Evolutionary conservation across 345 rosid species (phyloP).

Genomic region (Anastatica hierochuntica): DNA sequence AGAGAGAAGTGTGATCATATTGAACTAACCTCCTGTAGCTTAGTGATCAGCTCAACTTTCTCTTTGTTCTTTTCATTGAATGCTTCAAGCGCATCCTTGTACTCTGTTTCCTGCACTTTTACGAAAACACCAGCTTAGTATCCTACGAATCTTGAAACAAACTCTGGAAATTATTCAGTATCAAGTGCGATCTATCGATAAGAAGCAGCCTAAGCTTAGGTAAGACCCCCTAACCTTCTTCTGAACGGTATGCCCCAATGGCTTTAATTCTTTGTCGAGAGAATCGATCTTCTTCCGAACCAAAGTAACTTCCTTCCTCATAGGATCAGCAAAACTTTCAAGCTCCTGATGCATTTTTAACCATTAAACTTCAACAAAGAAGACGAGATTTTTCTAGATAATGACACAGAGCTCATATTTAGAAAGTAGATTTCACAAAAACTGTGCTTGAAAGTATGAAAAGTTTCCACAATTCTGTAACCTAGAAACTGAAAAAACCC

Average conservation of each 20-base stretch:
- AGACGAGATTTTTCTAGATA: neutral
- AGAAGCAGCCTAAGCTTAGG: neutral
- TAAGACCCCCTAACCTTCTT: conserved; percentile 47
- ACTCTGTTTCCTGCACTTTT: conserved; percentile 60
- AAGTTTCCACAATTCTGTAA: neutral
- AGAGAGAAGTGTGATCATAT: neutral
- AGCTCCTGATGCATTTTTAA: conserved; percentile 49
- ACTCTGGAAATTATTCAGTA: too few relatives aligned
- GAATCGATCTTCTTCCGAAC: conserved; percentile 83
- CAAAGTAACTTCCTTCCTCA: conserved; percentile 80
- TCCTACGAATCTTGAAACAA: too few relatives aligned
- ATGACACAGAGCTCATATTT: neutral
- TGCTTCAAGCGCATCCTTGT: conserved; percentile 72
- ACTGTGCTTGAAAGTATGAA: too few relatives aligned
- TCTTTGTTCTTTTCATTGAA: conserved; percentile 82
- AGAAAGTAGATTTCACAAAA: too few relatives aligned
- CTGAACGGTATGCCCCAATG: conserved; percentile 73
- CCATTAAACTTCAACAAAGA: neutral
- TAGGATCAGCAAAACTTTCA: conserved; percentile 80
- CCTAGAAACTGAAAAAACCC: neutral
- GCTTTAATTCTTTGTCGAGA: conserved; percentile 83
- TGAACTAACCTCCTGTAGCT: conserved; percentile 58
- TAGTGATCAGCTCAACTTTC: conserved; percentile 76
- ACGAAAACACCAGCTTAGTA: neutral
- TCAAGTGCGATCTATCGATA: neutral